Conservation (phyloP, 2,329 filamentous ascomycete genomes). For the Lachnellula hyalina region DNA sequence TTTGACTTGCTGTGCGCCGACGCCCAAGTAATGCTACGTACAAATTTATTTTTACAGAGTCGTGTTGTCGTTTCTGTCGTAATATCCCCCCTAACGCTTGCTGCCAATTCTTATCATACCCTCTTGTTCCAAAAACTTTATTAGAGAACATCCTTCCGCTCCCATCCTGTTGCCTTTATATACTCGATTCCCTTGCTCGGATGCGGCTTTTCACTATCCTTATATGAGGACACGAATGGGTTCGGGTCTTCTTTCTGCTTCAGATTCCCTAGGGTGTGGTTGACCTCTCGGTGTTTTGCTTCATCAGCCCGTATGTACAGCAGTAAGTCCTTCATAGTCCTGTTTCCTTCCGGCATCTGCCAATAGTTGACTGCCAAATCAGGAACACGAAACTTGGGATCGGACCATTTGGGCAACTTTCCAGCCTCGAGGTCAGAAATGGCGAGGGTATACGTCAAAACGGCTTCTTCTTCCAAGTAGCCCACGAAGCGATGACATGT, state of each 20-base stretch:
- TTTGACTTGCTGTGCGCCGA: neutral
- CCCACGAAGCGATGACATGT: constrained; percentile 31
- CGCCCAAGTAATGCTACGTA: neutral
- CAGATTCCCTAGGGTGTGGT: constrained; percentile 91
- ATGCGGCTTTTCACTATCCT: constrained; percentile 60
- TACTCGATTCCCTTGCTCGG: constrained; percentile 61
- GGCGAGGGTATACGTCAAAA: constrained; percentile 88
- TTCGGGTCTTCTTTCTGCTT: constrained; percentile 83
- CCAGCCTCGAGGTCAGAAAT: constrained; percentile 83
- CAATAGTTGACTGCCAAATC: constrained; percentile 90
- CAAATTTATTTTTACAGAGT: neutral
- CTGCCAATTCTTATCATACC: constrained; percentile 30
- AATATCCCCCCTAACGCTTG: neutral
- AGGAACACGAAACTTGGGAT: constrained; percentile 65
- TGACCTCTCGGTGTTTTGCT: constrained; percentile 85
- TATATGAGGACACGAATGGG: constrained; percentile 82
- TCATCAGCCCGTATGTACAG: constrained; percentile 89
- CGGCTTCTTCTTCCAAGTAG: constrained; percentile 95
- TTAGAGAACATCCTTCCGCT: constrained; percentile 69
- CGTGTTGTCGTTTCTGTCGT: neutral
- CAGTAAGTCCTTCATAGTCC: constrained; percentile 80
- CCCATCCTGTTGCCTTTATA: constrained; percentile 69
- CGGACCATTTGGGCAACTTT: constrained; percentile 74
- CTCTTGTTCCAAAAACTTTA: constrained; percentile 28
- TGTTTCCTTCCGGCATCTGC: constrained; percentile 81